Evolutionary conservation across 176 grass and related monocot species (phyloP).

Genomic region (Leersia perrieri): DNA sequence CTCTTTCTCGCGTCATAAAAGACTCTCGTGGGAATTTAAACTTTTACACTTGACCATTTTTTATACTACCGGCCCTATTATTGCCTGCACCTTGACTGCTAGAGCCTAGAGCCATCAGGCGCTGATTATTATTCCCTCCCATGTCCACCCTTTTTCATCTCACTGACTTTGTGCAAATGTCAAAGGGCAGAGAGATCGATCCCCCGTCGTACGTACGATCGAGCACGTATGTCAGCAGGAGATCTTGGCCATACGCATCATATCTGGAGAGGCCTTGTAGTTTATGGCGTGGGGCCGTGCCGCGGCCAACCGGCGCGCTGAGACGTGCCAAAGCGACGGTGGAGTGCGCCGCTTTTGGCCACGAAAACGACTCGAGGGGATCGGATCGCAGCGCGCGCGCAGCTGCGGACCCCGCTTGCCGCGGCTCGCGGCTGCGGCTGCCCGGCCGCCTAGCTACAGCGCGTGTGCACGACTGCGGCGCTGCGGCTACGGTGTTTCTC

Average conservation of each 20-base stretch:
- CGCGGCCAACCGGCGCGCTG: not conserved
- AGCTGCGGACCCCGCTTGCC: not conserved
- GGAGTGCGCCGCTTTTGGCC: slow-evolving; percentile 27
- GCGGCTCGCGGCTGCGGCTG: not conserved
- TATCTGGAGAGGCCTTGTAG: not conserved
- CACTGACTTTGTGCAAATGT: slow-evolving; percentile 40
- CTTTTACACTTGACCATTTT: not conserved
- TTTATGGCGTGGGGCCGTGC: not conserved
- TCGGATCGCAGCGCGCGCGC: not conserved
- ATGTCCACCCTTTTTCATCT: not conserved
- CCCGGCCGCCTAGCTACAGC: too few species aligned
- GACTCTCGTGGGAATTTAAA: slow-evolving; percentile 11
- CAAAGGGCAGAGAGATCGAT: slow-evolving; percentile 11
- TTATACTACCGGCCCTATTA: not conserved
- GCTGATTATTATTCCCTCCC: slow-evolving; percentile 11
- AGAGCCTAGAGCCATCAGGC: not conserved
- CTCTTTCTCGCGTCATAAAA: slow-evolving; percentile 1
- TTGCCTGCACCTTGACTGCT: slow-evolving; percentile 7
- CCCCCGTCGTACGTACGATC: not conserved
- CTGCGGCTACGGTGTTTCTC: too few species aligned
- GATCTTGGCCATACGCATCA: slow-evolving; percentile 22
- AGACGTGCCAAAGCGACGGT: slow-evolving; percentile 37
- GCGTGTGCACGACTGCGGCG: too few species aligned
- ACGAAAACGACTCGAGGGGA: slow-evolving; percentile 30
- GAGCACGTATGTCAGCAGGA: not conserved